phyloP scores from a whole-genome alignment of 2,329 filamentous ascomycete genomes.

The Ascochyta pisi region DNA sequence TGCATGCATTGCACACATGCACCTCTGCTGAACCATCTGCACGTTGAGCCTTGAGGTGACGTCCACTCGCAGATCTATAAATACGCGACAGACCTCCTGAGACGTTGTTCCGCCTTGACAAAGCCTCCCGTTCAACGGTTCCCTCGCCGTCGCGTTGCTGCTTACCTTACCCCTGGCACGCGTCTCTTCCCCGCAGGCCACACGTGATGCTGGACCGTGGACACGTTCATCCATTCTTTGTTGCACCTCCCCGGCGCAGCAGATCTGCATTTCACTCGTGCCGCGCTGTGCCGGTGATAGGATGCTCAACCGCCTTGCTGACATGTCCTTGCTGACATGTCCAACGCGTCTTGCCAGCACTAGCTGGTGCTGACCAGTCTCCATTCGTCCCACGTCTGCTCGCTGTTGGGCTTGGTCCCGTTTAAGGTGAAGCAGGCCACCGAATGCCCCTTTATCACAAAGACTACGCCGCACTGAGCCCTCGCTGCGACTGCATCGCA shows the following conservation, averaged over 20 bases:
- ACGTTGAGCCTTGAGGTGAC: neutral
- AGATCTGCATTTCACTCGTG: slow-evolving; percentile 15
- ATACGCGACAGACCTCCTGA: slow-evolving; percentile 12
- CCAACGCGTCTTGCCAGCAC: slow-evolving; percentile 19
- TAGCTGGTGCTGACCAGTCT: slow-evolving; percentile 17
- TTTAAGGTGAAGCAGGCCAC: slow-evolving; percentile 4
- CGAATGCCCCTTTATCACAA: slow-evolving; percentile 15
- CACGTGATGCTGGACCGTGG: slow-evolving; percentile 2
- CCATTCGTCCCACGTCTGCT: slow-evolving; percentile 12
- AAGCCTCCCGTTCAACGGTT: slow-evolving; percentile 18
- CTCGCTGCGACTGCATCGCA: slow-evolving; percentile 3
- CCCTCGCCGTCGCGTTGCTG: slow-evolving; percentile 9
- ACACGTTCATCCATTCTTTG: slow-evolving; percentile 7
- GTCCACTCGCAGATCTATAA: slow-evolving; percentile 16
- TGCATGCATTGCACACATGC: neutral
- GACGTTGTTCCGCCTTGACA: slow-evolving; percentile 15
- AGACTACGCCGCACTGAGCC: slow-evolving; percentile 12
- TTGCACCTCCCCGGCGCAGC: slow-evolving; percentile 7
- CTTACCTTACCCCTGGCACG: slow-evolving; percentile 14
- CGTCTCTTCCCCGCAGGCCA: slow-evolving; percentile 13
- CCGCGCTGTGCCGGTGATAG: slow-evolving; percentile 20
- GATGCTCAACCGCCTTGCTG: slow-evolving; percentile 26
- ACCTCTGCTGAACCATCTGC: too few species aligned
- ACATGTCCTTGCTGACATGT: slow-evolving; percentile 36
- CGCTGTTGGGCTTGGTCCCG: slow-evolving; percentile 11